A percentile compares a stretch with the other conserved stretches of the same genome.
Conservation (phyloP, 208 protist genomes). For the Entamoeba invadens region DNA sequence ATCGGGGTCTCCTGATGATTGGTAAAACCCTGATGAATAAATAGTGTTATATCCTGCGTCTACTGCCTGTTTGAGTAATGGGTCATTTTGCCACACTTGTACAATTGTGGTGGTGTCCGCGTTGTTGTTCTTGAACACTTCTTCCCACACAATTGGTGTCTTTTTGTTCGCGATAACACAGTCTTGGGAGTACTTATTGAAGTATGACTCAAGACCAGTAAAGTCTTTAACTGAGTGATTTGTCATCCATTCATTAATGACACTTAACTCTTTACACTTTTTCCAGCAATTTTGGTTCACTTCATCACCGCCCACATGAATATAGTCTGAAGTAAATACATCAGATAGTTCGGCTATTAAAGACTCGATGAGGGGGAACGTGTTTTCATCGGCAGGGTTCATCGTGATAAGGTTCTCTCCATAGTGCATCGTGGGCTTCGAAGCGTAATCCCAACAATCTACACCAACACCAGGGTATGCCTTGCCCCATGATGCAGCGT, state of each 20-base stretch:
- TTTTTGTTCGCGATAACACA: neutral
- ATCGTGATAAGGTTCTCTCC: slow-evolving; percentile 1
- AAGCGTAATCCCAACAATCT: slow-evolving; percentile 4
- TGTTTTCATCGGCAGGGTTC: slow-evolving; percentile 16
- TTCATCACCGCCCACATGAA: slow-evolving; percentile 33
- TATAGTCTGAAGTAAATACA: neutral
- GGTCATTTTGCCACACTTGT: neutral
- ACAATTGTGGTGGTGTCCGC: neutral
- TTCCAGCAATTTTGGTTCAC: neutral
- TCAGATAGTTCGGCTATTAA: slow-evolving; percentile 4
- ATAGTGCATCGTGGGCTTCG: neutral
- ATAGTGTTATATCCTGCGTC: neutral
- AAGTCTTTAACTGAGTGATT: too few species aligned
- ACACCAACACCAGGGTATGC: neutral
- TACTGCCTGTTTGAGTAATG: neutral
- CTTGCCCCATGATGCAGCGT: slow-evolving; percentile 15
- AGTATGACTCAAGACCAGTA: neutral
- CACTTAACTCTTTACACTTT: neutral
- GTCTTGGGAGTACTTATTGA: neutral
- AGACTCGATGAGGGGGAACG: neutral
- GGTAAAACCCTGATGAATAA: neutral
- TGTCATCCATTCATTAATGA: neutral
- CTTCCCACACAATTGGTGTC: neutral
- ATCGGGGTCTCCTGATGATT: neutral
- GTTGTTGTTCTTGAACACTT: neutral